A percentile compares a stretch with the other conserved stretches of the same genome.
Conservation (phyloP, 352 stramenopile species). For the Globisporangium acanthophoron region DNA sequence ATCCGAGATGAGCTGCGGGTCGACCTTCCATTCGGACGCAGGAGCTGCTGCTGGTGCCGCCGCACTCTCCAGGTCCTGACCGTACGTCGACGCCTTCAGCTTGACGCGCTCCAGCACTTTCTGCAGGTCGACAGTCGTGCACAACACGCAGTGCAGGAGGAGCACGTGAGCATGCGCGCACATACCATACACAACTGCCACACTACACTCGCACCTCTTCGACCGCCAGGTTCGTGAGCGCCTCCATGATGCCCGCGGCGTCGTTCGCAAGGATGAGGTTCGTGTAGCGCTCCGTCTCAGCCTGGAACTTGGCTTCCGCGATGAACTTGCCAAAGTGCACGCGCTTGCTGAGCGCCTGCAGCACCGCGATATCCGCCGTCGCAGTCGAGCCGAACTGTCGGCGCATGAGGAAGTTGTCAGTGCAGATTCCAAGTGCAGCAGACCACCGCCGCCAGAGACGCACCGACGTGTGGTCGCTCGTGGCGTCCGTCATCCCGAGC, state of each 20-base stretch:
- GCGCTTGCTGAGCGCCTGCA: slow-evolving; percentile 95
- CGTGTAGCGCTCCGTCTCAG: slow-evolving; percentile 89
- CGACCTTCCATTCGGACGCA: slow-evolving; percentile 86
- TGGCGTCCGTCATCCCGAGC: slow-evolving; percentile 78
- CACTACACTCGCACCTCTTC: slow-evolving; percentile 69
- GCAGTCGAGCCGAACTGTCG: slow-evolving; percentile 73
- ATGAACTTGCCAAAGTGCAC: slow-evolving; percentile 99
- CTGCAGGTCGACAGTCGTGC: slow-evolving; percentile 12
- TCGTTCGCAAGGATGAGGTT: slow-evolving; percentile 90
- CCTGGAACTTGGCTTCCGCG: slow-evolving; percentile 96
- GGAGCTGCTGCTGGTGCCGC: slow-evolving; percentile 22
- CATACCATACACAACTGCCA: background rate
- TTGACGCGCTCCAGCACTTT: slow-evolving; percentile 90
- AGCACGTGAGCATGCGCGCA: background rate
- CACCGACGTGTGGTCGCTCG: slow-evolving; percentile 87
- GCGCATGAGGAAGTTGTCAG: too few species aligned
- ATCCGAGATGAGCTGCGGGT: slow-evolving; percentile 94
- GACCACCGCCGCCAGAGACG: background rate
- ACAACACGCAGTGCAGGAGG: background rate
- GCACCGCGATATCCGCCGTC: slow-evolving; percentile 87
- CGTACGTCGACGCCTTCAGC: slow-evolving; percentile 97
- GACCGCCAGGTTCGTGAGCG: slow-evolving; percentile 92
- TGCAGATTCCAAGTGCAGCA: too few species aligned
- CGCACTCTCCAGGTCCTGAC: slow-evolving; percentile 65
- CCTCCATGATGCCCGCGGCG: slow-evolving; percentile 93